phyloP scores from a whole-genome alignment of 345 rosid genomes.

The Streptanthus diversifolius region DNA sequence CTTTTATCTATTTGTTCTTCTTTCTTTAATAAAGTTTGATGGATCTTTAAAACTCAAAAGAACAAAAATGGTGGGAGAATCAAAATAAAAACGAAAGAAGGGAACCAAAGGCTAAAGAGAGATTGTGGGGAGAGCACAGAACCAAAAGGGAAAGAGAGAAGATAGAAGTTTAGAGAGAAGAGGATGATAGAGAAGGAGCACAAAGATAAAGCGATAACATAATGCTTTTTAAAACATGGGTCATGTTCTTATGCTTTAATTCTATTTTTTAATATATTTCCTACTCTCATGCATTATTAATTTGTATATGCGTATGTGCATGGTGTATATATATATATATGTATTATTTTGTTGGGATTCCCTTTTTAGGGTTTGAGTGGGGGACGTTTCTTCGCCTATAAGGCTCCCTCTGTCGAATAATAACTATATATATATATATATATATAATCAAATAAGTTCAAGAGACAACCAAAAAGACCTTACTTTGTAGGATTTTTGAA shows the following conservation, averaged over 20 bases:
- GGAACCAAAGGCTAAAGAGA: slow-evolving; percentile 35
- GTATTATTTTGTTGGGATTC: slow-evolving; percentile 15
- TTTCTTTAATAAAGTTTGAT: slow-evolving; percentile 40
- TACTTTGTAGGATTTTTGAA: background rate
- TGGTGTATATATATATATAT: background rate
- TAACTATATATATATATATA: background rate
- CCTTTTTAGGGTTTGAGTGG: slow-evolving; percentile 37
- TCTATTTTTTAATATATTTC: slow-evolving; percentile 10
- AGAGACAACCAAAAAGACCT: slow-evolving; percentile 10
- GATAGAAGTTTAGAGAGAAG: slow-evolving; percentile 31
- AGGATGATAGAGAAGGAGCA: slow-evolving; percentile 34
- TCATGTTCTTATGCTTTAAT: slow-evolving; percentile 33
- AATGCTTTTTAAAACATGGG: slow-evolving; percentile 29
- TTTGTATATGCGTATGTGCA: background rate
- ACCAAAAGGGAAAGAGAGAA: slow-evolving; percentile 33
- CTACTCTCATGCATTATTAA: slow-evolving; percentile 32
- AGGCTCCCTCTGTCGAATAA: slow-evolving; percentile 28
- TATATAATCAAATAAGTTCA: slow-evolving; percentile 14
- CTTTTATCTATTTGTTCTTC: slow-evolving; percentile 29
- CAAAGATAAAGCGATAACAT: slow-evolving; percentile 32
- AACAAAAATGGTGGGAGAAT: slow-evolving; percentile 38
- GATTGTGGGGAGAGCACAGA: slow-evolving; percentile 23
- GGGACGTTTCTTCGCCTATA: slow-evolving; percentile 33
- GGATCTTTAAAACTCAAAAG: slow-evolving; percentile 40
- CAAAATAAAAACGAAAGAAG: slow-evolving; percentile 28